Base-by-base conservation (phyloP, 805 yeast genomes). In the Saccharomycopsis capsularis region DNA sequence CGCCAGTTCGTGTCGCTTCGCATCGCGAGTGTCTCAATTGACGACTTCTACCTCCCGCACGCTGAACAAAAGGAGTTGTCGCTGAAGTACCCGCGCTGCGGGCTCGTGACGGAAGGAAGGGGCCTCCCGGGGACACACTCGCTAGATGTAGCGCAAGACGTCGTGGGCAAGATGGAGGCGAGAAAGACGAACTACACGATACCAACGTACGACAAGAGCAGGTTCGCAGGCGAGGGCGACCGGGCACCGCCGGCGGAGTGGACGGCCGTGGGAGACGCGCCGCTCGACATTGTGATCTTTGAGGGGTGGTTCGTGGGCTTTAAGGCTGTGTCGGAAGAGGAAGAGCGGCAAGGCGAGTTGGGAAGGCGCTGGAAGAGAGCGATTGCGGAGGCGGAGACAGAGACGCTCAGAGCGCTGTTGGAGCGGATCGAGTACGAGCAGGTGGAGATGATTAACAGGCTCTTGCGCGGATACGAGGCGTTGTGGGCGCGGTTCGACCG, bases 291-390 rank as follows among this genome's bases (percentile, higher is more conserved):
- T 3, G 73, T 91, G 2, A 63, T 91, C 1, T 70, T 93, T 37
- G 99, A 91, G 65, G 99, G 98, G 3, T 91, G 99, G 99, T 88
- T 90, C 67, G 74, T 79, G 22, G 98, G 98, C 1, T 91, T 79
- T 60, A 54, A 60, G 3, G 70, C 83, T 1, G 55, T 75, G 18
- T 55, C 63, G 1, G 56, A 63, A 24, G 61, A 61, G 3, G 54
- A 54, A 1, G 57, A 55, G 44, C 69, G 70, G 68, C 45, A 58
- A 15, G 23, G 25, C 6, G 57, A 55, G 44, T 69, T 70, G 68
- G 34, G 48, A 1, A 23, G 48, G 5, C 53, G 60, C 21, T 55
- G 57, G 54, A 24, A 39, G 15, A 34, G 40, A 9, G 41, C 44
- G 27, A 22, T 46, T 19, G 21, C 46, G 21, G 42, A 57, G 4